These are phyloP conservation scores for Lactarius akahatsu DNA, from an alignment of 768 basidiomycete genomes.

Conservation along the genomic window DNA sequence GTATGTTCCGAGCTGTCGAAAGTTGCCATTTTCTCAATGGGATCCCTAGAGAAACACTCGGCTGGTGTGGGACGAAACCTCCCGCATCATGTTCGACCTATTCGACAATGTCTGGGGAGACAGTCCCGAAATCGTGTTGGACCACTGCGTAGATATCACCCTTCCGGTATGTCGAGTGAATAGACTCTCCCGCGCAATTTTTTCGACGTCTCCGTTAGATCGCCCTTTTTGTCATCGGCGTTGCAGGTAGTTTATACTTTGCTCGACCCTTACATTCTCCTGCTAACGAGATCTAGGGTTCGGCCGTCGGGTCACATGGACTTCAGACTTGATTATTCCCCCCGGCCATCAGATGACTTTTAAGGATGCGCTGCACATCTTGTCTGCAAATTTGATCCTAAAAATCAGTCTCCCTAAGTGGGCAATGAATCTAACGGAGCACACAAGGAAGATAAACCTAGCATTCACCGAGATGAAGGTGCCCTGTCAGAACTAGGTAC, in stretches of 20 bases:
- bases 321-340: constrained; percentile 42
- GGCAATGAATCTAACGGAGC: constrained; percentile 40
- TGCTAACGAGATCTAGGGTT: constrained; percentile 38
- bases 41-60: constrained; percentile 37
- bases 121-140: constrained; percentile 41
- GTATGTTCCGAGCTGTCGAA: constrained; percentile 34
- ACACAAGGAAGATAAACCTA: constrained; percentile 35
- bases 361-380: constrained; percentile 48
- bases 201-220: constrained; percentile 40
- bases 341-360: constrained; percentile 49
- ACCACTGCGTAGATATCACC: constrained; percentile 53
- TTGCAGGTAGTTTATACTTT: constrained; percentile 38
- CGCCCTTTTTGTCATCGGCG: constrained; percentile 54
- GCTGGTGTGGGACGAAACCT: constrained; percentile 43
- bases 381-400: constrained; percentile 40
- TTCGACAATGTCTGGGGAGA: constrained; percentile 48
- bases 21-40: background rate
- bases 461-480: constrained; percentile 50
- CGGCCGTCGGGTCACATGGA: constrained; percentile 51
- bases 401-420: constrained; percentile 42
- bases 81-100: constrained; percentile 36
- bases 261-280: background rate
- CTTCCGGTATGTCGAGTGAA: constrained; percentile 44
- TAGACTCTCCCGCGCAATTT: no score
- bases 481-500: background rate